Percentiles rank a stretch among this genome's conserved stretches.
phyloP scores from a whole-genome alignment of 257 asterid genomes.

The Jaltomata sinuosa region DNA sequence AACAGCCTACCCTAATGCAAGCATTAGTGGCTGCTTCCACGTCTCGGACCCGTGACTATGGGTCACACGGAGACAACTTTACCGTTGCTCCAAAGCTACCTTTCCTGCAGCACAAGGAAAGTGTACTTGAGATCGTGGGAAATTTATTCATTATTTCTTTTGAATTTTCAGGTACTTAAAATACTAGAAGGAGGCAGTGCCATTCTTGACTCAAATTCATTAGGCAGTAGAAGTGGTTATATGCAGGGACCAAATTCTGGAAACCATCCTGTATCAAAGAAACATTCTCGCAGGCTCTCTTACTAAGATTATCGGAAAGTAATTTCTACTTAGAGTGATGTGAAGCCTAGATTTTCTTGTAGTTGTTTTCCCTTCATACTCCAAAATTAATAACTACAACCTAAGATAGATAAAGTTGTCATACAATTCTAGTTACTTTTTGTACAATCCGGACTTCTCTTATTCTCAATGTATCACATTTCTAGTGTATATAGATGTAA shows the following conservation, averaged over 20 bases:
- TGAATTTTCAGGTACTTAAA: constrained; percentile 41
- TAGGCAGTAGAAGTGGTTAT: constrained; percentile 59
- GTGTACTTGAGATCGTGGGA: not conserved
- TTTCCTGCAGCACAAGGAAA: not conserved
- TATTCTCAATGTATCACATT: not conserved
- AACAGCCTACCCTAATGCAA: no score
- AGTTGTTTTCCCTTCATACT: not conserved
- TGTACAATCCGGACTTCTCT: not conserved
- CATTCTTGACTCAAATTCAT: constrained; percentile 29
- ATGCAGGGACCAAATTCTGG: constrained; percentile 29
- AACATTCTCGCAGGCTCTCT: constrained; percentile 45
- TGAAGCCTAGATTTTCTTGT: not conserved
- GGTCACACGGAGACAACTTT: no score
- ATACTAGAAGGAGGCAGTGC: constrained; percentile 56
- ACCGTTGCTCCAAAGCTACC: no score
- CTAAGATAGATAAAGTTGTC: not conserved
- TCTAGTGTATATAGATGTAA: not conserved
- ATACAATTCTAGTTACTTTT: not conserved
- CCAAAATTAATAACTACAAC: not conserved
- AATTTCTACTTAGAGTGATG: not conserved
- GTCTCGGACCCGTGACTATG: no score
- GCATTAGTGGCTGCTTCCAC: no score
- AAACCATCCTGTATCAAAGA: constrained; percentile 17
- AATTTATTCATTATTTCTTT: not conserved
- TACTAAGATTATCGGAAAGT: constrained; percentile 15